phyloP scores from a whole-genome alignment of 2,329 filamentous ascomycete species.

The Sporothrix euskadiensis region DNA sequence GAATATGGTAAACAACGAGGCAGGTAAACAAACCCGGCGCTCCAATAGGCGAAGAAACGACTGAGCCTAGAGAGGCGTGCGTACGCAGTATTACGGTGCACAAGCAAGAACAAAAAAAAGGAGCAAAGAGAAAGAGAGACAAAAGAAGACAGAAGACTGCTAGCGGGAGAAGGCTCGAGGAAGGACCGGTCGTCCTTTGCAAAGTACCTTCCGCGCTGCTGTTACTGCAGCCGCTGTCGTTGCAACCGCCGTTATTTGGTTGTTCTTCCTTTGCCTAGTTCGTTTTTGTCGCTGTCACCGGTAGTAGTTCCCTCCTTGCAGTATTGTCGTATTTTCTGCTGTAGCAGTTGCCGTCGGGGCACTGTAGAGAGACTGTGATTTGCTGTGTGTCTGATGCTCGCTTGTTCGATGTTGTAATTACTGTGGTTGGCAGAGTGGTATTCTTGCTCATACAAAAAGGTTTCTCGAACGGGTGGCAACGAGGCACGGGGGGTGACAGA shows the following conservation, averaged over 20 bases:
- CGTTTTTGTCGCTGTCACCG: neutral
- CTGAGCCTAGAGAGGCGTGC: slow-evolving; percentile 15
- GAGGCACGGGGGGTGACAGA: slow-evolving; percentile 12
- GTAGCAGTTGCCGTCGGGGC: neutral
- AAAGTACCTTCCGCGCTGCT: neutral
- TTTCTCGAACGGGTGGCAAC: slow-evolving; percentile 17
- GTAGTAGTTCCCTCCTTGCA: neutral
- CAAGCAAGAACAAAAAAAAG: slow-evolving; percentile 23
- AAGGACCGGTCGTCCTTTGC: neutral
- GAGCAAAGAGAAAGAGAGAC: slow-evolving; percentile 3
- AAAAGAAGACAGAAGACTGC: neutral
- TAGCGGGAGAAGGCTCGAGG: neutral
- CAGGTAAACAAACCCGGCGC: slow-evolving; percentile 26
- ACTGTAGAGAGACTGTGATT: neutral
- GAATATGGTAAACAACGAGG: slow-evolving; percentile 24
- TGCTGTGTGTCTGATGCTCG: slow-evolving; percentile 13
- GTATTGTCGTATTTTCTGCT: neutral
- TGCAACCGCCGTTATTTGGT: neutral
- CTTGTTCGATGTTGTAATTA: neutral
- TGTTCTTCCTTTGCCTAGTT: neutral
- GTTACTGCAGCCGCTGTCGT: neutral
- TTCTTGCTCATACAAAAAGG: slow-evolving; percentile 15
- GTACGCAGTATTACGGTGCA: slow-evolving; percentile 32
- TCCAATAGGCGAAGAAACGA: slow-evolving; percentile 24
- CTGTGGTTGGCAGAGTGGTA: slow-evolving; percentile 21